phyloP scores from a whole-genome alignment of 2,329 filamentous ascomycete species.

The Fusarium bactridioides region DNA sequence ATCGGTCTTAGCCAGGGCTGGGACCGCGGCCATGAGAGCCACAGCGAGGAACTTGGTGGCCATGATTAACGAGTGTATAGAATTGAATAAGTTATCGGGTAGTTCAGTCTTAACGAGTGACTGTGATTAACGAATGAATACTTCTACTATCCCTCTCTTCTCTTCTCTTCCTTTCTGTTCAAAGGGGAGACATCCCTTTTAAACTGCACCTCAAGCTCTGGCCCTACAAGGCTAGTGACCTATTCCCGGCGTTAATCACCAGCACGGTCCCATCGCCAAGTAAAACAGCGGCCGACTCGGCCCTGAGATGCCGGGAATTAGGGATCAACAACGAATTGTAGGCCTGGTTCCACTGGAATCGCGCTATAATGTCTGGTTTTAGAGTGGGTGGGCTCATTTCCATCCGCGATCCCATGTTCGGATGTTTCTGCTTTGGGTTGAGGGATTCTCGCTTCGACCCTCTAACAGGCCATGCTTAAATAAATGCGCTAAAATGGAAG shows the following conservation, averaged over 20 bases:
- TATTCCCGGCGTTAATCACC: constrained; percentile 22
- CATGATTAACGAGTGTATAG: constrained; percentile 37
- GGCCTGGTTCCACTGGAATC: not conserved
- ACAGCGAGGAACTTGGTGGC: constrained; percentile 35
- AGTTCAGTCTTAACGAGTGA: not conserved
- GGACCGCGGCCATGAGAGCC: constrained; percentile 43
- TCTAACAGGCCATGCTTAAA: not conserved
- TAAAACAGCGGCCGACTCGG: constrained; percentile 1
- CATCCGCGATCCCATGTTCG: constrained; percentile 5
- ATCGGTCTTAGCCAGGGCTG: constrained; percentile 55
- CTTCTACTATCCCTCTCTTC: not conserved
- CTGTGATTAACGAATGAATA: constrained; percentile 4
- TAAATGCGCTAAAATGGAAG: not conserved
- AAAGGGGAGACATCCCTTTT: constrained; percentile 19
- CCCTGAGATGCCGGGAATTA: constrained; percentile 4
- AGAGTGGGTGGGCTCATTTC: constrained; percentile 13
- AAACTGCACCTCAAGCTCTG: not conserved
- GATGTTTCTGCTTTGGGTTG: constrained; percentile 8
- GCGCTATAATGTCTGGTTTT: not conserved
- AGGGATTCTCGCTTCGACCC: not conserved
- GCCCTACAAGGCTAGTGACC: not conserved
- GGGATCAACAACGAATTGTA: not conserved
- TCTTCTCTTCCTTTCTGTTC: not conserved
- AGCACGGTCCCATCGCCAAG: constrained; percentile 7
- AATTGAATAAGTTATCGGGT: not conserved